These are phyloP conservation scores for Acacia crassicarpa DNA, from an alignment of 306 rosid genomes.

Conservation along the genomic window DNA sequence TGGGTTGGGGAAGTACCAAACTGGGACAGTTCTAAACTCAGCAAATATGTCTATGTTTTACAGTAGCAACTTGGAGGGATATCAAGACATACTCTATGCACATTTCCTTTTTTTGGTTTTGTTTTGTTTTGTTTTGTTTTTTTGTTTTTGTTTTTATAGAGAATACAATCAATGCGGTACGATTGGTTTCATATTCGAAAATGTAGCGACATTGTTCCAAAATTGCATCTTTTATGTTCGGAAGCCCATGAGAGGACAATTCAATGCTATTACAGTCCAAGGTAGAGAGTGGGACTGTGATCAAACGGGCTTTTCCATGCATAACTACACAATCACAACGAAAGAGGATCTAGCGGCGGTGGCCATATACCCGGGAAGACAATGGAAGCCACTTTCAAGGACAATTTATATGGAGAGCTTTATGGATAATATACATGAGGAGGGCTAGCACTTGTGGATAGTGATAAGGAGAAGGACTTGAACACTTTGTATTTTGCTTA, in stretches of 20 bases:
- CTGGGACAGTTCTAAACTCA: too few species aligned
- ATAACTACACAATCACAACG: constrained; percentile 52
- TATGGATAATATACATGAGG: constrained; percentile 25
- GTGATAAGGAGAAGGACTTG: constrained; percentile 36
- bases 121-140: too few species aligned
- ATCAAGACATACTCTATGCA: constrained; percentile 74
- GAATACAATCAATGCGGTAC: too few species aligned
- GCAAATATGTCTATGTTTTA: constrained; percentile 54
- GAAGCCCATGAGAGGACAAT: too few species aligned
- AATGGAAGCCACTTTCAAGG: constrained; percentile 71
- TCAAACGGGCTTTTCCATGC: constrained; percentile 65
- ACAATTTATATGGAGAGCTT: constrained; percentile 43
- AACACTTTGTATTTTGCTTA: constrained; percentile 65
- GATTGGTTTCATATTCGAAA: too few species aligned
- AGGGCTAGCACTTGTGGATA: constrained; percentile 74
- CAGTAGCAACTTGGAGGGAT: constrained; percentile 44
- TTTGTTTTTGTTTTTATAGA: too few species aligned
- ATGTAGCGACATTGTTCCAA: too few species aligned
- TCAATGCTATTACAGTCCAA: neutral
- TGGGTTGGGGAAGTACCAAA: too few species aligned
- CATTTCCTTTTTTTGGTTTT: too few species aligned
- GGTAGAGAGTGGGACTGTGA: constrained; percentile 48
- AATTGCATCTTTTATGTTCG: too few species aligned
- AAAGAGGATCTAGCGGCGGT: constrained; percentile 47
- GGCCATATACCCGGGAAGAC: constrained; percentile 65